Base-by-base conservation (phyloP, 2,329 filamentous ascomycete species). In the Colletotrichum karsti region DNA sequence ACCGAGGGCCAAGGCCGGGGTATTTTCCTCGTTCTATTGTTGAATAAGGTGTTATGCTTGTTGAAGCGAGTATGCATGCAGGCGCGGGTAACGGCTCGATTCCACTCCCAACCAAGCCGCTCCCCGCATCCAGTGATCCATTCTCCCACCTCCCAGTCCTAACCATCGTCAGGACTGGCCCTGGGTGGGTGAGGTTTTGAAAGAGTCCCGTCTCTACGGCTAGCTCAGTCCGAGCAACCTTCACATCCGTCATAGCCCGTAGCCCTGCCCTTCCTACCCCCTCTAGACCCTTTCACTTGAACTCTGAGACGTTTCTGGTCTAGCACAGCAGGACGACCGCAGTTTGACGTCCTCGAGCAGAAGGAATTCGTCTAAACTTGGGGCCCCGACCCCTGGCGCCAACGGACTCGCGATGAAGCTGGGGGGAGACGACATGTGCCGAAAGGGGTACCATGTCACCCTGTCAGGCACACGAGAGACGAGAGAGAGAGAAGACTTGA, bases 221-320 rank as follows among this genome's bases (percentile, higher is more conserved):
- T 58, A 22, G 51, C 60, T 51, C 35, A 46, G 59, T 63, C 64
- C 64, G 53, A 58, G 59, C 59, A 63, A 51, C 51, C 22, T 51
- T 53, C 53, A 28, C 44, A 18, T 37, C 64, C 64, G 64, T 64
- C 64, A 53, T 58, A 53, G 46, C 60, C 64, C 13, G 35, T 39
- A 24, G 53, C 64, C 59, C 51, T 64, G 59, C 46, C 50, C 37
- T 22, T 46, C 18, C 37, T 35, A 39, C 57, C 59, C 53, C 53
- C 54, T 63, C 20, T 55, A 53, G 59, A 44, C 59, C 51, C 64
- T 63, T 67, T 58, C 30, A 28, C n/a, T 53, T 33, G 26, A 50
- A 53, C 42, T 63, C 51, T 58, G 64, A 67, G 59, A 67, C 64
- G 64, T 67, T 57, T 67, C 51, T 50, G 26, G 64, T 67, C 51